Evolutionary conservation across 331 rosid species (phyloP), one percentile per base, ranked within the genome.

Genomic region (Quercus phellos): DNA sequence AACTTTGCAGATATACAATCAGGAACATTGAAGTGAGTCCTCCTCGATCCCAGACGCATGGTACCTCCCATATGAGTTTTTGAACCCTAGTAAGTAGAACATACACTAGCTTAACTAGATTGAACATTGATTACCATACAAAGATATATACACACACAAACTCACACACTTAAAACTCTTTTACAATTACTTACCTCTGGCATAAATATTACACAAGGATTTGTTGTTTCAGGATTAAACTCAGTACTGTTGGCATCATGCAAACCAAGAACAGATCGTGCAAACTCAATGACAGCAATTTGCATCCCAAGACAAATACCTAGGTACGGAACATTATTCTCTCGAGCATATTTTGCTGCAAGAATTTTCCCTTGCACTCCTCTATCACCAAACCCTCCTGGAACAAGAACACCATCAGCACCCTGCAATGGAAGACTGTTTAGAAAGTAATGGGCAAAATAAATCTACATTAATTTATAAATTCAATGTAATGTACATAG

Each of bases 281-380:
- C 95, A 81, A 73, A 87, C 79, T 94, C 98, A 78, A 94, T 88
- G 59, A 94, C 98, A 77, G 98, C 97, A 78, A 89, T 79, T 85
- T 94, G 98, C 98, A 94, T 86, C 76, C 98, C 98, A 55, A 94
- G 77, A 84, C 97, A 94, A 74, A 94, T 94, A 46, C 98, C 98
- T 0, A 94, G 92, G 84, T 55, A 94, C 2, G 98, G 98, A 88
- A 94, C 83, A 55, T 75, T 85, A 22, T 86, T 78, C 80, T 92
- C 97, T 77, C 97, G 80, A 50, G 97, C 97, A 81, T 89, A 89
- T 80, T 88, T 94, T 53, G 96, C 95, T 59, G 98, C 97, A 71
- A 94, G 95, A 79, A 90, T 89, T 88, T 94, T 94, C 68, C 98
- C 98, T 85, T 88, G 81, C 76, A 92, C 90, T 84, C 97, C 98